Evolutionary conservation across 371 early-diverging fungal genomes (phyloP).

Genomic region (Syncephalastrum sp.): DNA sequence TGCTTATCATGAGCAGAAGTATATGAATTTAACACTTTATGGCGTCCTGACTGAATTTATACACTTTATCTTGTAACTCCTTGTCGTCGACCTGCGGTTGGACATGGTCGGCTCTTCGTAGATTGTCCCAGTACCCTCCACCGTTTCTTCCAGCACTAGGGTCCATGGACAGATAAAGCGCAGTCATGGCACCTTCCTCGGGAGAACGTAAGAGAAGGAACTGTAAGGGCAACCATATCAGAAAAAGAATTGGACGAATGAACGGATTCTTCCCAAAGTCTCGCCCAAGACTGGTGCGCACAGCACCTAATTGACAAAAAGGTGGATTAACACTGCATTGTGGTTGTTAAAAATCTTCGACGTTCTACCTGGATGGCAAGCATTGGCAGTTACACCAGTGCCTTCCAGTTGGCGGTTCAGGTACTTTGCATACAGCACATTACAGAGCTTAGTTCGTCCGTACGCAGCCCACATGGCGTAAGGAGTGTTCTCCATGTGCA

Average conservation of each 20-base stretch:
- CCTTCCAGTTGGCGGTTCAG: constrained; percentile 44
- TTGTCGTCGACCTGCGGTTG: constrained; percentile 2
- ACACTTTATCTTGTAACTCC: constrained; percentile 2
- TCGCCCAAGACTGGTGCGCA: constrained; percentile 3
- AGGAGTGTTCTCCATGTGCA: constrained; percentile 11
- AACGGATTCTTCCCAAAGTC: constrained; percentile 9
- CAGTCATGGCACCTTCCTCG: constrained; percentile 21
- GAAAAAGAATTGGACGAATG: neutral
- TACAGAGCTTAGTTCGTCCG: constrained; percentile 63
- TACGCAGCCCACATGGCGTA: constrained; percentile 32
- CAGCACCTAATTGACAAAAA: constrained; percentile 1
- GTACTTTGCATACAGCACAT: constrained; percentile 59
- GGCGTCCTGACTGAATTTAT: neutral
- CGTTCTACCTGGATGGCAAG: constrained; percentile 57
- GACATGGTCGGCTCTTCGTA: neutral
- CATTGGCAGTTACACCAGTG: constrained; percentile 45
- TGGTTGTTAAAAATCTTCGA: constrained; percentile 26
- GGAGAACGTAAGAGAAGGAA: constrained; percentile 12
- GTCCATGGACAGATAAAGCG: constrained; percentile 12
- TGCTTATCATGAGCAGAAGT: neutral
- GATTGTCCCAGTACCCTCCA: constrained; percentile 11
- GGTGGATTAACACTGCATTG: neutral
- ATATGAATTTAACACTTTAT: neutral
- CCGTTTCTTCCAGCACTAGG: neutral
- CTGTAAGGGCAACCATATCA: constrained; percentile 7